Evolutionary conservation across 129 eudicot genomes (phyloP), one percentile per base, ranked within the genome.

Genomic region (Flaveria linearis): DNA sequence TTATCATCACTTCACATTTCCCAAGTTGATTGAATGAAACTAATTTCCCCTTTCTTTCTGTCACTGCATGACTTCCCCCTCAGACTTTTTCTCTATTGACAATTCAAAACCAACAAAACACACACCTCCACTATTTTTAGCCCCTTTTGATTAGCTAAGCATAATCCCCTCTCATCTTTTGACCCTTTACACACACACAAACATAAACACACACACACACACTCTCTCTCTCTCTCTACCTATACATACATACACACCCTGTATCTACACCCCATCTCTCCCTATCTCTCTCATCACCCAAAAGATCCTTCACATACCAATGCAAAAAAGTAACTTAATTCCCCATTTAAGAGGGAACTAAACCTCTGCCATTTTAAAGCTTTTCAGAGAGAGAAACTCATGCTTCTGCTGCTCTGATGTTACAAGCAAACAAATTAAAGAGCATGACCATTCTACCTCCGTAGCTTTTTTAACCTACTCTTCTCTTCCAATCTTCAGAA

Each of bases 1-100:
- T 72, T 72, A 79, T 73, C 75, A 73, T 78, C 70, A 16, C 70
- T 66, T 80, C 79, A 55, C 83, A 80, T 80, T 80, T 80, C 83
- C 83, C 83, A 80, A 80, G 75, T 67, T 80, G 83, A 80, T 80
- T 80, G 83, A 80, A 80, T 80, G 83, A 80, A 80, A 80, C 83
- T 80, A 80, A 80, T 73, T 73, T 80, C 28, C 45, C 83, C 83
- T 80, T 80, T 80, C 79, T 80, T 80, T 80, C 83, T 80, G 83
- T 80, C 83, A 80, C 79, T 80, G 83, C 83, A 80, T 80, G 79
- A 80, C 83, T 66, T 13, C 61, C 47, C 69, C 61, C 63, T 66
- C 69, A 80, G 83, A 80, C 83, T 73, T 80, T 80, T 73, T 80
- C 83, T 65, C 36, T 72, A 76, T 57, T 69, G 74, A 80, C 79